Conservation (phyloP, 1,284 basidiomycete genomes). For the Stereum hirsutum region DNA sequence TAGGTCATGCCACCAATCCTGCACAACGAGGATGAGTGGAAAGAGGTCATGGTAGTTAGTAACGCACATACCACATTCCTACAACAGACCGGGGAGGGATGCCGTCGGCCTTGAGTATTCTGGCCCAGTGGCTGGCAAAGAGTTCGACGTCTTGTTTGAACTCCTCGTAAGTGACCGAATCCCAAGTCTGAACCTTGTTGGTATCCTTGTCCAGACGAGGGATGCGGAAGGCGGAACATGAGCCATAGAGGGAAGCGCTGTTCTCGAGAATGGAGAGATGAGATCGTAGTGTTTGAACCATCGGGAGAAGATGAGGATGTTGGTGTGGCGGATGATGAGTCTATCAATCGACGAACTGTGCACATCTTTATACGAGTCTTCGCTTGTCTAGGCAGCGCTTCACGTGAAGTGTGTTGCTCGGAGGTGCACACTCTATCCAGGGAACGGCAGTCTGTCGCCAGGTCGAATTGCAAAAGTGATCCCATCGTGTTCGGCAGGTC, state of each 20-base stretch:
- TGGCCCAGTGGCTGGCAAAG: slow-evolving; percentile 46
- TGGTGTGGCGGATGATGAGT: slow-evolving; percentile 7
- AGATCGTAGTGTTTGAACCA: slow-evolving; percentile 21
- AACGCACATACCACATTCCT: slow-evolving; percentile 50
- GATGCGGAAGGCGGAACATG: slow-evolving; percentile 38
- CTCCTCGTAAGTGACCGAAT: slow-evolving; percentile 38
- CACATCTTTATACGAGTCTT: slow-evolving; percentile 10
- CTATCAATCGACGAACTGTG: background rate
- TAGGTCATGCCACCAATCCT: slow-evolving; percentile 66
- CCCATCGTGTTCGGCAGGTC: background rate
- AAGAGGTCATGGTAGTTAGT: slow-evolving; percentile 4
- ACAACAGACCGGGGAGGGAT: slow-evolving; percentile 47
- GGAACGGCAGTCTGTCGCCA: slow-evolving; percentile 11
- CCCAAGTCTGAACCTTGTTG: slow-evolving; percentile 32
- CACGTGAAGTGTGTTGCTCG: too few relatives aligned
- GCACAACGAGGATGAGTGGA: too few relatives aligned
- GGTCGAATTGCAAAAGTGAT: slow-evolving; percentile 8
- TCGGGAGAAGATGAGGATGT: slow-evolving; percentile 10
- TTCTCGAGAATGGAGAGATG: slow-evolving; percentile 44
- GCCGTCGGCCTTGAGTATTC: slow-evolving; percentile 28
- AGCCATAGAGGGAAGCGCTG: slow-evolving; percentile 32
- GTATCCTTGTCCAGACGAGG: slow-evolving; percentile 30
- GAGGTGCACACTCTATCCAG: too few relatives aligned
- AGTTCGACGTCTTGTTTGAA: slow-evolving; percentile 46
- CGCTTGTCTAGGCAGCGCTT: too few relatives aligned